phyloP scores from a whole-genome alignment of 169 alveolate species.

The Plasmodium relictum region DNA sequence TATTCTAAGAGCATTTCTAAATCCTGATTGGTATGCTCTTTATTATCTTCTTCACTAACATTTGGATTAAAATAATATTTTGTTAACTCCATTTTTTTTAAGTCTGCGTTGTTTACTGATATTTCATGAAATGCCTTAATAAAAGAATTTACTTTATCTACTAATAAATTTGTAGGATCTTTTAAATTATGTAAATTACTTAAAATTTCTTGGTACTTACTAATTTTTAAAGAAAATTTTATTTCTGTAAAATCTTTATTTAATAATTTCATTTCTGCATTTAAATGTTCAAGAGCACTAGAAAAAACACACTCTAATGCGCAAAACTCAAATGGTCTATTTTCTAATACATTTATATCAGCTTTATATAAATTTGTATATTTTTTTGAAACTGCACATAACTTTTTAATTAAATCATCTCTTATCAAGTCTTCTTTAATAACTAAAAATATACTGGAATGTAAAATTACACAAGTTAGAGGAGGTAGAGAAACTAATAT shows the following conservation, averaged over 20 bases:
- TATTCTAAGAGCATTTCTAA: conserved; percentile 89
- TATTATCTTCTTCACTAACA: conserved; percentile 32
- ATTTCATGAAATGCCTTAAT: conserved; percentile 84
- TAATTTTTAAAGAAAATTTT: conserved; percentile 59
- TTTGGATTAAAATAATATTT: conserved; percentile 70
- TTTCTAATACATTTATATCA: conserved; percentile 60
- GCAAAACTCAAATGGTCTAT: conserved; percentile 87
- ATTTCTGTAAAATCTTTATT: conserved; percentile 76
- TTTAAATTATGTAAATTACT: conserved; percentile 86
- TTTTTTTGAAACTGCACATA: conserved; percentile 81
- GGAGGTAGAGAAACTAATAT: conserved; percentile 88
- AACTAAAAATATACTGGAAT: conserved; percentile 81
- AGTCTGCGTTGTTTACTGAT: conserved; percentile 78
- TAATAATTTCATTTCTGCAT: conserved; percentile 73
- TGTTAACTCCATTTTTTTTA: conserved; percentile 77
- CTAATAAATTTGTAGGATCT: conserved; percentile 83
- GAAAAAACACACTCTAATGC: conserved; percentile 88
- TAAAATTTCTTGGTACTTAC: conserved; percentile 80
- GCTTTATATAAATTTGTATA: conserved; percentile 67
- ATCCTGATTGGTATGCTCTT: conserved; percentile 80
- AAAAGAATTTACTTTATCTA: conserved; percentile 82
- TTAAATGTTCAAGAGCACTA: conserved; percentile 85
- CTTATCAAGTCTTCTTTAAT: conserved; percentile 83
- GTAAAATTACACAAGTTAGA: conserved; percentile 80
- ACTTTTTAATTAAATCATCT: conserved; percentile 83